phyloP scores from a whole-genome alignment of 441 rosid genomes.

The Brassica balearica region DNA sequence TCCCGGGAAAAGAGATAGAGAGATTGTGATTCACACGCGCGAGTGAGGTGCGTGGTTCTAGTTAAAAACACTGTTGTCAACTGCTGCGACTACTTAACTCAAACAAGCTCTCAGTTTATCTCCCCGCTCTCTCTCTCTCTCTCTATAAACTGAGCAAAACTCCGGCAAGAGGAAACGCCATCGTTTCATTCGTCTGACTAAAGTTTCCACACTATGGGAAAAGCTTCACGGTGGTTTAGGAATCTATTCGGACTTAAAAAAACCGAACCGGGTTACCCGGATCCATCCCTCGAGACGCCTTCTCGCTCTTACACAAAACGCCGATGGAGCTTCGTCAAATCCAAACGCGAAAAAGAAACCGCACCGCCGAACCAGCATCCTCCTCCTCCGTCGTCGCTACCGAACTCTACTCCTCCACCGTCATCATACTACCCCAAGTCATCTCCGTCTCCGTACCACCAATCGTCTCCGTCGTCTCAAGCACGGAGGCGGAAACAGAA shows the following conservation, averaged over 20 bases:
- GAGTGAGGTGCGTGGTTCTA: slow-evolving; percentile 14
- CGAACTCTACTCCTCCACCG: slow-evolving; percentile 31
- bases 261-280: slow-evolving; percentile 45
- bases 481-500: slow-evolving; percentile 29
- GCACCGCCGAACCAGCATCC: slow-evolving; percentile 12
- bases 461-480: slow-evolving; percentile 34
- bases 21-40: slow-evolving; percentile 25
- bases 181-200: slow-evolving; percentile 13
- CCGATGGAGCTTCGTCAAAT: slow-evolving; percentile 86
- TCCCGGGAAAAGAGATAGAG: slow-evolving; percentile 27
- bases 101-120: not conserved
- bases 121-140: not conserved
- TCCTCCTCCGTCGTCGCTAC: not conserved
- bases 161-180: slow-evolving; percentile 16
- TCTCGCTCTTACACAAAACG: slow-evolving; percentile 51
- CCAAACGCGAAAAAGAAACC: slow-evolving; percentile 60
- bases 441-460: slow-evolving; percentile 21
- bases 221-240: slow-evolving; percentile 81
- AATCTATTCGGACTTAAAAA: slow-evolving; percentile 71
- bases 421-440: slow-evolving; percentile 21
- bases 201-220: slow-evolving; percentile 58
- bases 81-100: slow-evolving; percentile 39
- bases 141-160: slow-evolving; percentile 12
- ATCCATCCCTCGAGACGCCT: slow-evolving; percentile 25
- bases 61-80: not conserved